Evolutionary conservation across 1,284 basidiomycete species (phyloP), one percentile per base, ranked within the genome.

Genomic region (Pseudozyma thailandica): DNA sequence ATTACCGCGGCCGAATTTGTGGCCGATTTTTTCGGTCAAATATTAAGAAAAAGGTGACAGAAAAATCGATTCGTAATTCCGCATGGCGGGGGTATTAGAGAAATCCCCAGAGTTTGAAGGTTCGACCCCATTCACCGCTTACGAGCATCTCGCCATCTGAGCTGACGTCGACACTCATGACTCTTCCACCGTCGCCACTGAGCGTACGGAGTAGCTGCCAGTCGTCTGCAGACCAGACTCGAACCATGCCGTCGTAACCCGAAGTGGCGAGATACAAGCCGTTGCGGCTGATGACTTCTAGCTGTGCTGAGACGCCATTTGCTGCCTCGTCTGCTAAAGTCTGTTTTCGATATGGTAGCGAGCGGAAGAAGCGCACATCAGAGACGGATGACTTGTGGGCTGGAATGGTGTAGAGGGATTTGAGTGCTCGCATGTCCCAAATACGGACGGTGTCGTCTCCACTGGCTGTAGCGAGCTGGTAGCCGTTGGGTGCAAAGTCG

Each of bases 401-500:
- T 1, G 95, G 94, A 69, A 98, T 97, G 21, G 93, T 97, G 84
- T 97, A 94, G n/a, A 94, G 85, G 20, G 92, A 90, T 78, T 90
- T 92, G 26, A 97, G 87, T 2, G 91, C 90, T 25, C 96, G 90
- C 85, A 98, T 90, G 84, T 99, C 96, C 96, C 96, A 99, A 86
- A 98, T 93, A 41, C 94, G 90, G 72, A 98, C 91, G 0, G 94
- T 97, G 81, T 98, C 95, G 84, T 99, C 96, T 44, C 93, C 94
- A 2, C 93, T 91, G 21, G 94, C 95, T 0, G 95, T 96, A 7
- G 94, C 95, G 45, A 98, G 89, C 87, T 98, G 95, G 82, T 95
- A 95, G 47, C 94, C 94, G 77, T 96, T 98, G 7, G 95, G 94
- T 20, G 93, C 93, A 84, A 98, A 98, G 61, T 90, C 90, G 77